phyloP scores from a whole-genome alignment of 2,329 filamentous ascomycete species.

The Dothideomycetidae sp. region DNA sequence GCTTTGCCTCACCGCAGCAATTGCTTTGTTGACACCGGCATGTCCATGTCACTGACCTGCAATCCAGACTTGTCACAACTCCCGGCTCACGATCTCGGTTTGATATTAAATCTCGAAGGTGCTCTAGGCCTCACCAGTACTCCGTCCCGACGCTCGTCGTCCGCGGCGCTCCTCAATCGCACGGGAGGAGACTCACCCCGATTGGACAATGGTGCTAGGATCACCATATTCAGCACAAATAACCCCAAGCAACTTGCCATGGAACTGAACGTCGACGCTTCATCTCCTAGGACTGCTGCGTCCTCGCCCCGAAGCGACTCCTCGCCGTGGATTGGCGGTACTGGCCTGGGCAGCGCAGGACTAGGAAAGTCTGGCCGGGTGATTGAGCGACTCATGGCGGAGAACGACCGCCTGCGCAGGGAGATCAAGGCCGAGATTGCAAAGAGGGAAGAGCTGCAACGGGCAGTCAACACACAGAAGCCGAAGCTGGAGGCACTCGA shows the following conservation, averaged over 20 bases:
- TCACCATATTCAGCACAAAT: background rate
- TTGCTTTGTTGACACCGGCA: background rate
- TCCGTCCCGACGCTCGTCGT: background rate
- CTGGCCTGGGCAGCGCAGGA: constrained; percentile 10
- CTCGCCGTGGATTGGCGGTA: constrained; percentile 14
- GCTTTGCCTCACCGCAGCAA: too few species aligned
- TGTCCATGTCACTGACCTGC: background rate
- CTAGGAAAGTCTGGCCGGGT: constrained; percentile 59
- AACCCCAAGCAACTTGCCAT: background rate
- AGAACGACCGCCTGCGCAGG: constrained; percentile 63
- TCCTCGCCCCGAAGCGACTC: constrained; percentile 4
- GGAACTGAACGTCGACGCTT: background rate
- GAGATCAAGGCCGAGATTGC: constrained; percentile 37
- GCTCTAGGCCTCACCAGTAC: background rate
- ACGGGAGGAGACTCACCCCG: background rate
- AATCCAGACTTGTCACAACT: background rate
- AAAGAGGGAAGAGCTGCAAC: constrained; percentile 53
- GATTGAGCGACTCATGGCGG: constrained; percentile 67
- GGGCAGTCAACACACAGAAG: constrained; percentile 51
- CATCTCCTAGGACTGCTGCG: background rate
- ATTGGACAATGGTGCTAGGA: background rate
- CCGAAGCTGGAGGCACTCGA: constrained; percentile 57
- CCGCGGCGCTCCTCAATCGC: too few species aligned
- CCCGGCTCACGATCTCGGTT: background rate
- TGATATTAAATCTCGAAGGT: background rate